Conservation (phyloP, 768 basidiomycete genomes). For the Boletus pseudo-olivaceus region DNA sequence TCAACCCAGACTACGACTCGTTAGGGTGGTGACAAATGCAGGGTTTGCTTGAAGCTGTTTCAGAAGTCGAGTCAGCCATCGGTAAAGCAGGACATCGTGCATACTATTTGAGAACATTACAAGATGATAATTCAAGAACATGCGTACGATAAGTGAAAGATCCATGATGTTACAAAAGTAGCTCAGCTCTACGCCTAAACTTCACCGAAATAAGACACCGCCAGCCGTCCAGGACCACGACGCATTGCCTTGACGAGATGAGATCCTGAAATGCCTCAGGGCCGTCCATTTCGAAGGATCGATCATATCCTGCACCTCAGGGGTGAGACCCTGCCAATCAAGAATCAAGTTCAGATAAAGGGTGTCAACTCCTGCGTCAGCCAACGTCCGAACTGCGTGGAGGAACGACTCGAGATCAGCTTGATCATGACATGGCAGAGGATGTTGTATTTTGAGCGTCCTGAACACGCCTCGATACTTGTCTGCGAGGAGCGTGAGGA, state of each 20-base stretch:
- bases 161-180: neutral
- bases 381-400: constrained; percentile 13
- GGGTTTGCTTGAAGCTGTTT: neutral
- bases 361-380: constrained; percentile 10
- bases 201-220: constrained; percentile 3
- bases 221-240: constrained; percentile 16
- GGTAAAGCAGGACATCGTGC: neutral
- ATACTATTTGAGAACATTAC: neutral
- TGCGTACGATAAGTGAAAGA: neutral
- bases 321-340: constrained; percentile 13
- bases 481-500: constrained; percentile 20
- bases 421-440: constrained; percentile 15
- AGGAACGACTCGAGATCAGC: constrained; percentile 15
- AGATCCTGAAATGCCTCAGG: constrained; percentile 14
- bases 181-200: neutral
- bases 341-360: constrained; percentile 18
- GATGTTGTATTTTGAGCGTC: constrained; percentile 17
- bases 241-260: constrained; percentile 5
- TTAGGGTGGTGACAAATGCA: too few relatives aligned
- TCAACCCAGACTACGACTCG: neutral
- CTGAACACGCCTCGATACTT: constrained; percentile 21
- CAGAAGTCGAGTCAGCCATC: neutral
- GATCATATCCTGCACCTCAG: constrained; percentile 21
- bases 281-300: constrained; percentile 17
- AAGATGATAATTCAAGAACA: neutral